Base-by-base conservation (phyloP, 208 protist genomes). In the Leishmania tropica region DNA sequence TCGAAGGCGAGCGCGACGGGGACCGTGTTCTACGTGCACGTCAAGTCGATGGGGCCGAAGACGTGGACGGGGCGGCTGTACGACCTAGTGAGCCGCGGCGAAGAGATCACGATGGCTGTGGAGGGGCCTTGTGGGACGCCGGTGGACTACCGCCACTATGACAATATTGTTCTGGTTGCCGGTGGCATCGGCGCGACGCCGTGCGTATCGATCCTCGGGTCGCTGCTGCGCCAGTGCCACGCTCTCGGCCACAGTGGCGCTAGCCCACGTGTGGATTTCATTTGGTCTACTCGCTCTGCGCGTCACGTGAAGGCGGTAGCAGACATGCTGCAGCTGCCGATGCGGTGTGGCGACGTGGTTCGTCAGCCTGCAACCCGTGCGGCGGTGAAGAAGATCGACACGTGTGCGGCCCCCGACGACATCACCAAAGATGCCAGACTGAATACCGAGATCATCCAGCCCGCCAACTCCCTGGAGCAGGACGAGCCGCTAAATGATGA, bases 111-210 rank as follows among this genome's bases (percentile, higher is more conserved):
- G 10, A 37, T 92, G 72, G 74, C 80, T 54, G 79, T 92, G 83
- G 88, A 92, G 70, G 88, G 88, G 6, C 88, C 88, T 7, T 92
- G 84, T 80, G 88, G 88, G 35, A 75, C 79, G 45, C 81, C 84
- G 45, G 64, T 86, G 19, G 84, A 90, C 73, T 88, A 87, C 64
- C 45, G 67, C 62, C 81, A 85, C 68, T 90, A 89, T 64, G 67
- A 81, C 47, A 31, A 64, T n/a, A 68, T 92, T 60, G 68, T 88
- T 40, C 78, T 92, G n/a, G 80, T 92, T 47, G 86, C 79, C 54
- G 89, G 89, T 37, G 89, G 89, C 42, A 90, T 92, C 64, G 89
- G 89, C 62, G 81, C 87, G 28, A 79, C 85, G 35, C 87, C 89
- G 67, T 92, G 89, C 68, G 83, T 86, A 31, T 84, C 89, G 17